These are phyloP conservation scores for Cordyceps militaris DNA, from an alignment of 2,329 filamentous ascomycete species.

Conservation along the genomic window DNA sequence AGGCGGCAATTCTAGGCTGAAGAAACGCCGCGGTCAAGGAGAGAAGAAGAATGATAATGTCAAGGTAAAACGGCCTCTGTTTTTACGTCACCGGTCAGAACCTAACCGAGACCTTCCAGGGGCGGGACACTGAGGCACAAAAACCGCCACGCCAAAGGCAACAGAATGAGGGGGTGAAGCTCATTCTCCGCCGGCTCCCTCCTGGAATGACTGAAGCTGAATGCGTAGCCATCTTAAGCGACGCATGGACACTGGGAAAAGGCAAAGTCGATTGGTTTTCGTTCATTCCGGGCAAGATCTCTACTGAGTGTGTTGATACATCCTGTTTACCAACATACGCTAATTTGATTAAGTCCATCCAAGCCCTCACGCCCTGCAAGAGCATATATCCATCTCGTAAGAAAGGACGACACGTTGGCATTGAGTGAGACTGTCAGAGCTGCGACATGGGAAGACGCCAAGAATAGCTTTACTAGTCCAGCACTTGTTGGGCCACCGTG, in stretches of 20 bases:
- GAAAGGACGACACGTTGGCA: constrained; percentile 56
- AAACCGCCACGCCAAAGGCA: constrained; percentile 41
- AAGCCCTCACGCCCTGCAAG: constrained; percentile 77
- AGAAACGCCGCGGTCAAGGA: constrained; percentile 21
- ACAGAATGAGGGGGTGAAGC: constrained; percentile 64
- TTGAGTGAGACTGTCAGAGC: constrained; percentile 65
- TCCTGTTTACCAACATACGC: neutral
- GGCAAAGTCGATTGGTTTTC: constrained; percentile 81
- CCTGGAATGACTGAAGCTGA: constrained; percentile 78
- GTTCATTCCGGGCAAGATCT: constrained; percentile 62
- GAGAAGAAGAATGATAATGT: constrained; percentile 23
- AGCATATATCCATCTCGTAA: constrained; percentile 76
- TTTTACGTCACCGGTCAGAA: neutral
- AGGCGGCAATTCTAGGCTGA: constrained; percentile 18
- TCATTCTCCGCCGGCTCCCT: constrained; percentile 76
- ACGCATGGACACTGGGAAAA: constrained; percentile 72
- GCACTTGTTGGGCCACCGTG: constrained; percentile 71
- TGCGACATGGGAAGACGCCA: constrained; percentile 72
- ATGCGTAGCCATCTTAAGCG: constrained; percentile 63
- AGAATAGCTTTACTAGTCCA: constrained; percentile 63
- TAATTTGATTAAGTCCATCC: constrained; percentile 52
- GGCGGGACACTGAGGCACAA: constrained; percentile 22
- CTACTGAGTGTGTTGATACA: constrained; percentile 61
- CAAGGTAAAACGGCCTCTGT: constrained; percentile 19
- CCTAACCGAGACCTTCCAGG: neutral